A percentile compares a stretch with the other conserved stretches of the same genome.
Conservation (phyloP, 306 rosid genomes). For the Rosa chinensis region DNA sequence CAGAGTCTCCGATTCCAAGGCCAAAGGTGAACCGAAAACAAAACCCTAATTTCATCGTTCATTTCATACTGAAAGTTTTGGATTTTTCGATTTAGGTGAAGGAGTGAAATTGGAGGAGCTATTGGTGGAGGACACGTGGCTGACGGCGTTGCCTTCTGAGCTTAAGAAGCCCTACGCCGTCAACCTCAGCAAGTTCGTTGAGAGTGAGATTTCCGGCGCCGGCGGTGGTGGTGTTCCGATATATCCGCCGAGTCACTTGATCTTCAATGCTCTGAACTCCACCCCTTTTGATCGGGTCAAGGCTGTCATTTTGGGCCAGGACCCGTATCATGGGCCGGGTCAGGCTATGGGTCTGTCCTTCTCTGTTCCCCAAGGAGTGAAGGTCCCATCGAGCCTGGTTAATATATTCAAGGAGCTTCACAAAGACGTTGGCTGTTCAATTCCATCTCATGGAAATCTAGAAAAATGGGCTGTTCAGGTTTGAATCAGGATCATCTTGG, state of each 20-base stretch:
- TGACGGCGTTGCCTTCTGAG: conserved; percentile 65
- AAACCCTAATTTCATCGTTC: background rate
- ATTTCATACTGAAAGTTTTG: background rate
- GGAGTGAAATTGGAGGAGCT: conserved; percentile 63
- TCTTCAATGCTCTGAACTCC: conserved; percentile 89
- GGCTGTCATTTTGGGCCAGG: conserved; percentile 95
- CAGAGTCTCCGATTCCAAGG: conserved; percentile 38
- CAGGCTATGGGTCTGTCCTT: conserved; percentile 99
- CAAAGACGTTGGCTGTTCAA: conserved; percentile 81
- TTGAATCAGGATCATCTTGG: background rate
- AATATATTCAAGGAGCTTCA: conserved; percentile 85
- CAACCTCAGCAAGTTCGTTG: conserved; percentile 64
- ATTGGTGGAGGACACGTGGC: conserved; percentile 79
- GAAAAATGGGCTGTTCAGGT: conserved; percentile 96
- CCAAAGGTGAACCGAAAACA: conserved; percentile 31
- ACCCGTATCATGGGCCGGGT: conserved; percentile 96
- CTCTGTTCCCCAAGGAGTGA: conserved; percentile 87
- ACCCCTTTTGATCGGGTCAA: conserved; percentile 72
- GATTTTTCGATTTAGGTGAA: conserved; percentile 2
- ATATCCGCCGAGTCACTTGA: conserved; percentile 78
- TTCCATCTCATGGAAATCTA: conserved; percentile 81
- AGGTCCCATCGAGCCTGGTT: conserved; percentile 81
- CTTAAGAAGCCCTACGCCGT: conserved; percentile 66
- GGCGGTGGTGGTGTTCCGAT: conserved; percentile 32
- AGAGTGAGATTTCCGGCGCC: conserved; percentile 45